Evolutionary conservation across 1,139 yeast genomes (phyloP), one percentile per base, ranked within the genome.

Genomic region (Candida sp.): DNA sequence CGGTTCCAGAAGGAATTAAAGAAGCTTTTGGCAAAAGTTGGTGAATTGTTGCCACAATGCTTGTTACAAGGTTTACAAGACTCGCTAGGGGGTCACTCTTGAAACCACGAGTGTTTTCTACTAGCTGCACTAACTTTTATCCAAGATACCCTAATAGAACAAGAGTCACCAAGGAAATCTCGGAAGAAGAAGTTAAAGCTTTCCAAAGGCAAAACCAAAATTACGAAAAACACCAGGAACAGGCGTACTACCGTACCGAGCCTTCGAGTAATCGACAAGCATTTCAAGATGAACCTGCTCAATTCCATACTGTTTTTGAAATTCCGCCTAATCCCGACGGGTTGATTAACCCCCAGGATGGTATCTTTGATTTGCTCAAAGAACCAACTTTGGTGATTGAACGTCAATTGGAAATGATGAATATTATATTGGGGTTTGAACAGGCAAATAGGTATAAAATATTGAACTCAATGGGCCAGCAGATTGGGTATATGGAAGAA

Each of bases 331-430:
- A 73, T 55, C 64, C 68, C 15, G 72, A 71, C 44, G 82, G 82
- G 2, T 51, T 77, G 21, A 70, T 82, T 21, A 74, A 79, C 5
- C 71, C 70, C 1, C 63, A 73, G 19, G 88, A 84, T 55, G 81
- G 84, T 0, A 70, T 84, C 27, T 73, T 75, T 36, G 70, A 72
- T 33, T 66, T 87, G 11, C 63, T 89, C 36, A 73, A 75, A 38
- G 89, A 87, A 56, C 97, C 97, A 0, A 86, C 93, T 4, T 63
- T 93, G 32, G 90, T 91, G 1, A 80, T 93, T 42, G 97, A 91
- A 59, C 75, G 99, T 45, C 87, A 88, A 57, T 70, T 93, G 33
- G 98, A 93, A 63, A 76, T 85, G 67, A 84, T 89, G 89, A 91
- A 89, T 57, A 72, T 93, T 12, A 77, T 90, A 43, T 60, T 91